Base-by-base conservation (phyloP, 2,329 filamentous ascomycete genomes). In the Pseudopyricularia cyperi region DNA sequence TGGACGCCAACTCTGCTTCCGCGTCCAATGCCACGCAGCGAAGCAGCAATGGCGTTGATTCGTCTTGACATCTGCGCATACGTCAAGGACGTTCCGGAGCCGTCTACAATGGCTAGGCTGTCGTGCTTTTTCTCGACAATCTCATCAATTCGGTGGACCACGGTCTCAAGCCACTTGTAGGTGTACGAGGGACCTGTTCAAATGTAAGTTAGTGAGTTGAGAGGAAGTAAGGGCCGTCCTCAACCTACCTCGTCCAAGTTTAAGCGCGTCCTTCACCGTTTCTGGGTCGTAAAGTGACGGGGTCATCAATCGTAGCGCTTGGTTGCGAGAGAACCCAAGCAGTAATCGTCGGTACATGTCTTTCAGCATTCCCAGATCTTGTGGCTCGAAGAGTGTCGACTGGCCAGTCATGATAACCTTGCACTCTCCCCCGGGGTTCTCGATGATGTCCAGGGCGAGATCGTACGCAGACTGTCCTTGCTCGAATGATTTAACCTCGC, bases 371-470 rank as follows among this genome's bases (percentile, higher is more conserved):
- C 63, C 55, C 0, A 62, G 57, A 12, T 57, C 60, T 1, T 58
- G 55, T 15, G 51, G 34, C 5, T 51, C 54, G 56, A 73, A 69
- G n/a, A 64, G 57, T 6, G 32, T 34, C 46, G 62, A 56, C 54
- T 71, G 69, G 2, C 54, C 53, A 1, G 55, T 57, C 14, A 66
- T 53, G 33, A 57, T 53, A 9, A 65, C 42, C 54, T 56, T 44
- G 17, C 46, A 44, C 8, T 56, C 55, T 15, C 57, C 55, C 6
- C 52, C 54, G 4, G 47, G 57, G 37, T 59, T 58, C 4, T 71
- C 68, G 2, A 62, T 61, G 3, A 73, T 59, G 44, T 72, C 69
- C 1, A 74, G 55, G 4, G 54, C 53, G 0, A 67, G 48, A 48
- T 67, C 65, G 39, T 66, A 68, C 2, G 55, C 58, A 8, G 55